A percentile compares a stretch with the other conserved stretches of the same genome.
phyloP scores from a whole-genome alignment of 352 stramenopile species.

The Pythium aquatile region DNA sequence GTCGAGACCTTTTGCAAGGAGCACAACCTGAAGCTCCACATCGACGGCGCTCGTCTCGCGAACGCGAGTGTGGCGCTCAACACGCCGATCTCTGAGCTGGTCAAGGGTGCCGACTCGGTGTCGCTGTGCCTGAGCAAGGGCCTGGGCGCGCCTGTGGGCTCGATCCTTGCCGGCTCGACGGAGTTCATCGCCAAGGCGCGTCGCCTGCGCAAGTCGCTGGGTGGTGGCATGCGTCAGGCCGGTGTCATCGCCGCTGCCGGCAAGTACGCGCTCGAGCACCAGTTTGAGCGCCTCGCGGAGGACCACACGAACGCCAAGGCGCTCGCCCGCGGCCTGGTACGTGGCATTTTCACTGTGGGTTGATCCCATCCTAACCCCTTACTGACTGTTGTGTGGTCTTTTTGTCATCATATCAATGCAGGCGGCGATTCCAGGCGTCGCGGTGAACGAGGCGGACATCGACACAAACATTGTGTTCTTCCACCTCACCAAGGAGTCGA shows the following conservation, averaged over 20 bases:
- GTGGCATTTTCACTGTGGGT: background rate
- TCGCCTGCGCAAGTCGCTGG: constrained; percentile 94
- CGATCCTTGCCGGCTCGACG: constrained; percentile 89
- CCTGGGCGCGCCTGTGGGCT: constrained; percentile 93
- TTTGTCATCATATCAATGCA: constrained; percentile 9
- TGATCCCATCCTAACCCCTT: too few species aligned
- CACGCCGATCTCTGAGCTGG: constrained; percentile 71
- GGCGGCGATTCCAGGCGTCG: constrained; percentile 58
- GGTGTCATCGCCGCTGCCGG: constrained; percentile 93
- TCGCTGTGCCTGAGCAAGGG: constrained; percentile 97
- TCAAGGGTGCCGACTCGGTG: constrained; percentile 86
- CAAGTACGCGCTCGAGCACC: constrained; percentile 90
- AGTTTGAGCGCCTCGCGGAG: constrained; percentile 74
- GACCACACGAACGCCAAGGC: constrained; percentile 82
- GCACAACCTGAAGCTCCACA: constrained; percentile 88
- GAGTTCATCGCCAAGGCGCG: constrained; percentile 89
- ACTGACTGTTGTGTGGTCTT: too few species aligned
- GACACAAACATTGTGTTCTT: constrained; percentile 92
- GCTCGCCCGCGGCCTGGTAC: constrained; percentile 56
- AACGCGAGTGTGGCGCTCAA: constrained; percentile 91
- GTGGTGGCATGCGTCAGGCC: constrained; percentile 96
- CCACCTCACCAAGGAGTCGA: constrained; percentile 47
- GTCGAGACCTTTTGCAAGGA: constrained; percentile 73
- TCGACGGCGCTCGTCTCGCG: constrained; percentile 95
- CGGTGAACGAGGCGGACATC: constrained; percentile 55